A percentile compares a stretch with the other conserved stretches of the same genome.
phyloP scores from a whole-genome alignment of 1,139 yeast species.

The Kluyveromyces sp. region DNA sequence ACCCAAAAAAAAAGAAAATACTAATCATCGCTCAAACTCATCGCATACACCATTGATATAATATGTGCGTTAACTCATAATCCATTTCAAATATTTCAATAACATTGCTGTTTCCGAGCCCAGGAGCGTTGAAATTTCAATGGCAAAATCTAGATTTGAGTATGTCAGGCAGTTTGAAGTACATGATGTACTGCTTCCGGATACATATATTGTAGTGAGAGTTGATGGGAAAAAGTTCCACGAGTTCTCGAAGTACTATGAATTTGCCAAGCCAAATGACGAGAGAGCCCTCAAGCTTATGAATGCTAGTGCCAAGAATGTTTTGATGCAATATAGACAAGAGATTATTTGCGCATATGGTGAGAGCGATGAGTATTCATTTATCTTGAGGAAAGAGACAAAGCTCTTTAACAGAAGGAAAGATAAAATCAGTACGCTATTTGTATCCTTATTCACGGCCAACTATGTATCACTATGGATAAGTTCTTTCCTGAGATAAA shows the following conservation, averaged over 20 bases:
- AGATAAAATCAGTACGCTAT: constrained; percentile 65
- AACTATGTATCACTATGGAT: constrained; percentile 59
- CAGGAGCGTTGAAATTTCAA: constrained; percentile 16
- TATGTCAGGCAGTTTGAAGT: constrained; percentile 79
- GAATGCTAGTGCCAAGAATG: constrained; percentile 68
- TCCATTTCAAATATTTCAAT: too few relatives aligned
- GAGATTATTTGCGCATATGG: constrained; percentile 85
- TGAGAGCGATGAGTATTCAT: constrained; percentile 91
- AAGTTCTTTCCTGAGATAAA: constrained; percentile 44
- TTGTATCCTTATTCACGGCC: constrained; percentile 77
- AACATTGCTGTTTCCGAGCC: too few relatives aligned
- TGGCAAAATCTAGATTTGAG: constrained; percentile 79
- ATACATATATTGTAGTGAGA: constrained; percentile 74
- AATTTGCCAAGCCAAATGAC: constrained; percentile 86
- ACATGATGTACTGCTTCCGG: constrained; percentile 65
- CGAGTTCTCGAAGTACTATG: constrained; percentile 63
- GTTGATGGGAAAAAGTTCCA: constrained; percentile 96
- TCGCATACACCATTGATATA: too few relatives aligned
- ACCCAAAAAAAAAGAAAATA: too few relatives aligned
- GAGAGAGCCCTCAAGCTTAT: constrained; percentile 62
- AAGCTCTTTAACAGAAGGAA: constrained; percentile 74
- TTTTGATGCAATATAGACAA: constrained; percentile 43
- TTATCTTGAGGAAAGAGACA: constrained; percentile 57
- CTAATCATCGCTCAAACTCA: too few relatives aligned
- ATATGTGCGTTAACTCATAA: too few relatives aligned